Base-by-base conservation (phyloP, 768 basidiomycete species). In the Phlebiopsis flavidoalba region DNA sequence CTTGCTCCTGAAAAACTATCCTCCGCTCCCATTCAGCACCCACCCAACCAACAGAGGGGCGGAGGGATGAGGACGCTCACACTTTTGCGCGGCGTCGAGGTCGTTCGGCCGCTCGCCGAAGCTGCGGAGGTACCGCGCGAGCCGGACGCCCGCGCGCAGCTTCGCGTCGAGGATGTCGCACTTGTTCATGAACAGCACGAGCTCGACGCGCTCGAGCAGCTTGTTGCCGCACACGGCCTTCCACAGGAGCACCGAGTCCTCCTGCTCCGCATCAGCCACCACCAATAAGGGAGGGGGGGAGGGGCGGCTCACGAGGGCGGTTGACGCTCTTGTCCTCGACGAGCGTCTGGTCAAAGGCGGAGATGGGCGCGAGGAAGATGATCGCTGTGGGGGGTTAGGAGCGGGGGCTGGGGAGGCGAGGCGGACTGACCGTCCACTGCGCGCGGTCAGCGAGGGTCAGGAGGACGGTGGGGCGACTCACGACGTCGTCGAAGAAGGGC, bases 171-270 rank as follows among this genome's bases (percentile, higher is more conserved):
- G 73, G 61, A 91, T 87, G 66, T 91, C 89, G 61, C 86, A 86
- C 70, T 93, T 93, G 75, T 92, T 93, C 56, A 93, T 76, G 76
- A 92, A 93, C 50, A 92, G 77, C 61, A 92, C 86, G 36, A 91
- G 76, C 64, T 89, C 87, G 33, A 91, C 88, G n/a, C n/a, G n/a
- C 49, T 81, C 76, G 5, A 93, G 78, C 24, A 92, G 80, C 66
- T 80, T 83, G 74, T 91, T 91, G 31, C 82, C 80, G 63, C 86
- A 87, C 19, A 93, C 81, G 15, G 81, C 79, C 57, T 83, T 85
- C 90, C 90, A 93, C 10, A 93, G 76, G 49, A 85, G 76, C 57
- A 90, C 83, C 5, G 88, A 88, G 66, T 93, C 91, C 70, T 89
- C 86, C 89, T 91, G 64, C 49, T 57, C 48, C 5, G 31, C 17